phyloP scores from a whole-genome alignment of 2,329 filamentous ascomycete genomes.

The Hypoxylon sp. region DNA sequence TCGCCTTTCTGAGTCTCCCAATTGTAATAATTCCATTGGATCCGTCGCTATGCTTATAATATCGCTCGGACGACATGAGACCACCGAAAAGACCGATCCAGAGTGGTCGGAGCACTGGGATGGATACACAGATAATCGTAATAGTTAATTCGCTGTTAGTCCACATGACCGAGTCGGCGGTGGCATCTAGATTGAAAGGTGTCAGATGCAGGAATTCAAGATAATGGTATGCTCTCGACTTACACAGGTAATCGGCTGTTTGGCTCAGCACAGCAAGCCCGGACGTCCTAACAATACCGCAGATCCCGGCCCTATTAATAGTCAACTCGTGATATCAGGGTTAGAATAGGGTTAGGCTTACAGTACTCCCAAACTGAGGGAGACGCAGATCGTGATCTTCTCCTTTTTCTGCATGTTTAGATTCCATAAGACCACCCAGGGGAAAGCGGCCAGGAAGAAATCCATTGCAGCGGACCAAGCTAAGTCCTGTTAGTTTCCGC shows the following conservation, averaged over 20 bases:
- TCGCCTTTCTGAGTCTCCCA: slow-evolving; percentile 25
- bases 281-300: slow-evolving; percentile 37
- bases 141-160: slow-evolving; percentile 41
- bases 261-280: slow-evolving; percentile 30
- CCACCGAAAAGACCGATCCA: slow-evolving; percentile 25
- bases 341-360: slow-evolving; percentile 12
- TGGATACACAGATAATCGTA: slow-evolving; percentile 41
- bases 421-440: slow-evolving; percentile 39
- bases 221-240: slow-evolving; percentile 2
- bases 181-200: slow-evolving; percentile 27
- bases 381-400: slow-evolving; percentile 40
- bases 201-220: not conserved
- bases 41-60: slow-evolving; percentile 28
- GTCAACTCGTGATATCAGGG: not conserved
- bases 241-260: slow-evolving; percentile 38
- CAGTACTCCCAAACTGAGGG: slow-evolving; percentile 42
- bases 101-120: slow-evolving; percentile 45
- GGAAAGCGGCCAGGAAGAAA: slow-evolving; percentile 43
- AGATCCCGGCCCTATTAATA: slow-evolving; percentile 36
- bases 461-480: slow-evolving; percentile 44
- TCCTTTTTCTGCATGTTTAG: slow-evolving; percentile 43
- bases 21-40: slow-evolving; percentile 28
- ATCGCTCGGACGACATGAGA: slow-evolving; percentile 18
- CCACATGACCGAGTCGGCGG: slow-evolving; percentile 40
- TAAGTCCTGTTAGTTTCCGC: slow-evolving; percentile 14